These are phyloP conservation scores for Psilocybe cubensis DNA, from an alignment of 768 basidiomycete species.

Conservation along the genomic window DNA sequence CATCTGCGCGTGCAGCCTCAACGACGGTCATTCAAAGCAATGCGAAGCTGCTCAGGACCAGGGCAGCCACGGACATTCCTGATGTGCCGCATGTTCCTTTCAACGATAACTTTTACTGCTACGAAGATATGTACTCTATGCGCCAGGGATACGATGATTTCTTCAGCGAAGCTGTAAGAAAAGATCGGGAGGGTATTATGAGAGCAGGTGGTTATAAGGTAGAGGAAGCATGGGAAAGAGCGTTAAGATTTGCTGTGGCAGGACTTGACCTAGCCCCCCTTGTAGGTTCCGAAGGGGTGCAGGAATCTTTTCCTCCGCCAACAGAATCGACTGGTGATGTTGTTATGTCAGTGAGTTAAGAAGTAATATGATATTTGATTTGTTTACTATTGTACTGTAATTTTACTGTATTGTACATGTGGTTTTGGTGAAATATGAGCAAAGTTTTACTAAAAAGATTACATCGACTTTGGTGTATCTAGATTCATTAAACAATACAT, in stretches of 20 bases:
- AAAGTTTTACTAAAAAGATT: background rate
- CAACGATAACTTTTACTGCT: conserved; percentile 76
- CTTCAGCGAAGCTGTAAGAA: conserved; percentile 74
- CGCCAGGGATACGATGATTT: conserved; percentile 69
- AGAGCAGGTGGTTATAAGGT: conserved; percentile 81
- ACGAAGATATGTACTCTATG: conserved; percentile 68
- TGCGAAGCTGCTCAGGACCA: conserved; percentile 57
- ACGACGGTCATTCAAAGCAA: conserved; percentile 47
- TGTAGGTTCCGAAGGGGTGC: conserved; percentile 29
- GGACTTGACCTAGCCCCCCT: conserved; percentile 68
- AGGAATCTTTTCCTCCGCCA: conserved; percentile 11
- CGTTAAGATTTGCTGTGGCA: conserved; percentile 72
- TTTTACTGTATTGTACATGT: conserved; percentile 8
- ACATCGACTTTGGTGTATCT: too few species aligned
- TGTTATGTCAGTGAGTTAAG: conserved; percentile 45
- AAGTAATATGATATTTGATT: conserved; percentile 8
- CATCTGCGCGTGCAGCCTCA: conserved; percentile 56
- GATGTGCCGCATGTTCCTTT: conserved; percentile 83
- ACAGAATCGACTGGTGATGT: conserved; percentile 45
- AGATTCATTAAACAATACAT: too few species aligned
- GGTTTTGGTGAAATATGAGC: too few species aligned
- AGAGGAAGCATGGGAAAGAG: conserved; percentile 87
- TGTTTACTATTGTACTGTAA: conserved; percentile 8
- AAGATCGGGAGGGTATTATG: conserved; percentile 79
- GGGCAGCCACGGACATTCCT: conserved; percentile 71